Evolutionary conservation across 2,329 filamentous ascomycete genomes (phyloP), one percentile per base, ranked within the genome.

Genomic region (Phaeomoniella chlamydospora): DNA sequence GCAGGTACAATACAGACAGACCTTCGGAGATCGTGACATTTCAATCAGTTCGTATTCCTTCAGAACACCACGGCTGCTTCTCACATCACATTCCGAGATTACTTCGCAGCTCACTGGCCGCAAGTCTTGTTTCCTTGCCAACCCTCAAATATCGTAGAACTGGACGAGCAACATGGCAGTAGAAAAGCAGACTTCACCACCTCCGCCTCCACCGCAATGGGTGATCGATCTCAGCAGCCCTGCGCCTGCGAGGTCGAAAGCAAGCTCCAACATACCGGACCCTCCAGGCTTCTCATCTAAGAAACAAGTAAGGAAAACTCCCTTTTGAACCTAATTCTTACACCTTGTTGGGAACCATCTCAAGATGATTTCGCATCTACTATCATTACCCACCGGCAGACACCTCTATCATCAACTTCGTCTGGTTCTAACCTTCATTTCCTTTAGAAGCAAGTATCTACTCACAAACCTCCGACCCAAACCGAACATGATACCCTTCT

Each of bases 401-500:
- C n/a, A n/a, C n/a, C n/a, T n/a, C n/a, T n/a, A n/a, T n/a, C n/a
- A n/a, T n/a, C n/a, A n/a, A n/a, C n/a, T n/a, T n/a, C n/a, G n/a
- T n/a, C n/a, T n/a, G n/a, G n/a, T n/a, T n/a, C n/a, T n/a, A 36
- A 11, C 36, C 16, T 9, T 9, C 22, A 26, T 26, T 12, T 31
- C 15, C 3, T 16, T 15, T 39, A 46, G 38, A 51, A 59, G 39
- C 54, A 55, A 43, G 44, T 51, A 35, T 18, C 37, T 35, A 15
- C 43, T 39, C 31, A 42, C 29, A 45, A 44, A 38, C 32, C 41
- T 33, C 43, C 42, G 5, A 44, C 45, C 10, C 39, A 46, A 22
- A 81, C 81, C 50, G 87, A 96, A 61, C 94, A 87, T 70, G 88
- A 96, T 57, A 86, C 80, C 15, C 68, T 98, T 43, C 96, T 96